Evolutionary conservation across 805 yeast genomes (phyloP).

Genomic region (Wickerhamiella cacticola): DNA sequence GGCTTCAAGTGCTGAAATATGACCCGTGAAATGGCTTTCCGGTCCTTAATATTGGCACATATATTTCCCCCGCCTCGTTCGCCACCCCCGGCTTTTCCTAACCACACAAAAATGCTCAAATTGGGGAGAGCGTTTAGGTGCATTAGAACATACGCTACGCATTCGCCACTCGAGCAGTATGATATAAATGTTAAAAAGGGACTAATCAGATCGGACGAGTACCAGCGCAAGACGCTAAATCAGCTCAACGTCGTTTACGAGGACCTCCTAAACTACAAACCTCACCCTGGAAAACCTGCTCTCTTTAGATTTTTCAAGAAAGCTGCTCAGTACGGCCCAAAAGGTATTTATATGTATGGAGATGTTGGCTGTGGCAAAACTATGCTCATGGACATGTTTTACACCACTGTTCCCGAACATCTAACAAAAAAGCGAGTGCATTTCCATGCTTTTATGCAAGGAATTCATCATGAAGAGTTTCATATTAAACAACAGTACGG

Average conservation of each 20-base stretch:
- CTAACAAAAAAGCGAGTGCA: conserved; percentile 73
- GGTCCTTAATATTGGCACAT: no score
- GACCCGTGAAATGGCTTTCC: no score
- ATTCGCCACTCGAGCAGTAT: conserved; percentile 27
- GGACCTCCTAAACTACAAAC: conserved; percentile 38
- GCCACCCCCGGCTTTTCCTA: neutral
- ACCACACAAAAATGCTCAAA: neutral
- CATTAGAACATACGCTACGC: neutral
- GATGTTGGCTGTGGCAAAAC: conserved; percentile 99
- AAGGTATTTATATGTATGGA: conserved; percentile 86
- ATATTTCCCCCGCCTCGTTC: neutral
- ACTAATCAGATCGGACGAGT: conserved; percentile 49
- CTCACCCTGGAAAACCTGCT: conserved; percentile 40
- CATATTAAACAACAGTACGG: conserved; percentile 54
- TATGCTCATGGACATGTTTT: conserved; percentile 94
- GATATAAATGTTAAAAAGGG: conserved; percentile 27
- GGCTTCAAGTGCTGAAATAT: no score
- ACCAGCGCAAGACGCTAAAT: conserved; percentile 63
- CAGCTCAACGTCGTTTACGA: conserved; percentile 49
- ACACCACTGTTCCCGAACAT: conserved; percentile 66
- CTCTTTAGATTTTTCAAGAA: neutral
- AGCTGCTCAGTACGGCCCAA: conserved; percentile 33
- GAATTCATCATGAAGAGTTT: conserved; percentile 77
- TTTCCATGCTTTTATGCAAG: conserved; percentile 96
- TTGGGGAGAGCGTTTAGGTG: neutral